A percentile compares a stretch with the other conserved stretches of the same genome.
Evolutionary conservation across 495 filamentous ascomycete genomes (phyloP).

Genomic region (Daldinia loculata): DNA sequence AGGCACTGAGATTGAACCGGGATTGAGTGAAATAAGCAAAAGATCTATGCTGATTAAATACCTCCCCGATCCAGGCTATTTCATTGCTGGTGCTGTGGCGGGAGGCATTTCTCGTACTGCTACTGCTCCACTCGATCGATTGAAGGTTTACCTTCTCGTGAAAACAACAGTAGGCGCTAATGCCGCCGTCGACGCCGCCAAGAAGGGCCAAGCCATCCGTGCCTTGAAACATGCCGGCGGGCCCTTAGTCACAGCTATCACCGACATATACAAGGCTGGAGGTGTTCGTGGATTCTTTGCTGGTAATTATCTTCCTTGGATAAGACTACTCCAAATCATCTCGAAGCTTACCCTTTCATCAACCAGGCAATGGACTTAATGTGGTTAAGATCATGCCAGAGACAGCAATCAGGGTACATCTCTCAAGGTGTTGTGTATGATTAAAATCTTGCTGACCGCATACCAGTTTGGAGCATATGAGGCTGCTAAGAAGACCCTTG

Average conservation of each 20-base stretch:
- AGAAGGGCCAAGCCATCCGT: conserved; percentile 71
- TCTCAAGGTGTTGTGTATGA: background rate
- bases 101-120: conserved; percentile 91
- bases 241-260: conserved; percentile 75
- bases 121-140: conserved; percentile 93
- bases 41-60: conserved; percentile 61
- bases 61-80: conserved; percentile 85
- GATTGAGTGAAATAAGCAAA: conserved; percentile 46
- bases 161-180: conserved; percentile 73
- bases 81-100: conserved; percentile 91
- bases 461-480: conserved; percentile 89
- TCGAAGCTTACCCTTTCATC: conserved; percentile 15
- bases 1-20: conserved; percentile 43
- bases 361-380: conserved; percentile 92
- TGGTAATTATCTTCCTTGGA: conserved; percentile 63
- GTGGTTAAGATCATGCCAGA: conserved; percentile 98
- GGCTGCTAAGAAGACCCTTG: conserved; percentile 87
- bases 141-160: conserved; percentile 97
- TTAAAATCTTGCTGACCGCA: conserved; percentile 29
- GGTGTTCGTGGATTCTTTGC: conserved; percentile 95
- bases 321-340: background rate
- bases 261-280: conserved; percentile 82
- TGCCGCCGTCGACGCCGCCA: conserved; percentile 68
- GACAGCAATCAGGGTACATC: conserved; percentile 78
- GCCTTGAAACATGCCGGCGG: conserved; percentile 72